Base-by-base conservation (phyloP, 148 eudicot genomes). In the Rhododendron simsii region DNA sequence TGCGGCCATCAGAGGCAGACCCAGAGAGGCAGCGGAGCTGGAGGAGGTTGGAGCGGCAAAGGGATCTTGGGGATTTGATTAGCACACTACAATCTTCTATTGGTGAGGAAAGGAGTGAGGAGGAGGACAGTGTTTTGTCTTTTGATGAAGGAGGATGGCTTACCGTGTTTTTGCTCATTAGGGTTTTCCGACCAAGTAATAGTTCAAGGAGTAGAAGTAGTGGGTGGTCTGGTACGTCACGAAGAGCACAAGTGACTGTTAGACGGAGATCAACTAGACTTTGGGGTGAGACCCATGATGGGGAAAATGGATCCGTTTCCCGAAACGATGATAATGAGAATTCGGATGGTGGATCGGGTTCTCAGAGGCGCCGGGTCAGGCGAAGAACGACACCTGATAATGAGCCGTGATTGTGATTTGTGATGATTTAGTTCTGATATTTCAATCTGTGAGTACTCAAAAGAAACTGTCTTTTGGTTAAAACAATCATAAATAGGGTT, bases 41-140 rank as follows among this genome's bases (percentile, higher is more conserved):
- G 99, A 93, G 96, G 90, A 89, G 96, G 81, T 86, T 97, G 61
- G 99, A 97, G 88, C 89, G 96, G 85, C 98, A 94, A 87, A 92
- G 99, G 88, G 98, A 97, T 86, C 86, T 94, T 0, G 98, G 95
- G 12, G 99, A 97, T 79, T 90, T 96, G 80, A 91, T 96, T 71
- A 95, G 98, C 85, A 93, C 96, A 2, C 91, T 96, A 47, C 98
- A 92, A 53, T 94, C 99, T 79, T 91, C 96, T 2, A 81, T 95
- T 5, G 93, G 90, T 28, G 96, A 92, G 44, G 99, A 93, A 77
- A 88, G 85, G 67, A 93, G 87, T 48, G 97, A 92, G 50, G 91
- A 90, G 13, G 59, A 71, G 76, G 76, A 71, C 39, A 30, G 84
- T 21, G 41, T 88, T 18, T 88, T 91, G 23, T 89, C 95, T 0